Evolutionary conservation across 2,329 filamentous ascomycete genomes (phyloP).

Genomic region (Gaeumannomyces tritici): DNA sequence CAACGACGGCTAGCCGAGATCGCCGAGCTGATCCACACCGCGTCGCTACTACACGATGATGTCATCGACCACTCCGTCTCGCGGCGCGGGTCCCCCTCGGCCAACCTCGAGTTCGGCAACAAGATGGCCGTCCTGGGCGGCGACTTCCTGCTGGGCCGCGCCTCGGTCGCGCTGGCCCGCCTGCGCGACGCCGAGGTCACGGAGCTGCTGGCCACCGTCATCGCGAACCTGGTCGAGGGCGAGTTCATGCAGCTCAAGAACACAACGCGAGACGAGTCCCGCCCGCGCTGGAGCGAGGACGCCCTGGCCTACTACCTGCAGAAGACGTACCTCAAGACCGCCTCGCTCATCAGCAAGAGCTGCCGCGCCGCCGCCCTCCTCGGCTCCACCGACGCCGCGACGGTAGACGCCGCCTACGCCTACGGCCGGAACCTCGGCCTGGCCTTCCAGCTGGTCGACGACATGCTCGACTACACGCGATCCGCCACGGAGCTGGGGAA

Average conservation of each 20-base stretch:
- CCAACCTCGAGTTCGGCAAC: slow-evolving; percentile 93
- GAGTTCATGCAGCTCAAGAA: slow-evolving; percentile 99
- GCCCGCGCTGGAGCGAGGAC: slow-evolving; percentile 79
- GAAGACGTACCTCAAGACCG: slow-evolving; percentile 97
- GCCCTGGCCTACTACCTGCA: slow-evolving; percentile 89
- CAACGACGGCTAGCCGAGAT: slow-evolving; percentile 92
- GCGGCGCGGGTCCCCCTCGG: slow-evolving; percentile 73
- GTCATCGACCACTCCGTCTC: slow-evolving; percentile 90
- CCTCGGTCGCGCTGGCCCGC: slow-evolving; percentile 85
- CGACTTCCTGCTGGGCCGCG: slow-evolving; percentile 89
- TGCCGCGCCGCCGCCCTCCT: slow-evolving; percentile 84
- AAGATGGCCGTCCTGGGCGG: slow-evolving; percentile 98
- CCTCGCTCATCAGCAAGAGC: slow-evolving; percentile 90
- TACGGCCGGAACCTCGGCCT: slow-evolving; percentile 92
- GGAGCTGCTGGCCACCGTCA: slow-evolving; percentile 89
- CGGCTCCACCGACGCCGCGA: slow-evolving; percentile 62
- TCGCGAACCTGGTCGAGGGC: slow-evolving; percentile 94
- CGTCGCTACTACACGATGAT: slow-evolving; percentile 93
- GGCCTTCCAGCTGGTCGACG: slow-evolving; percentile 95
- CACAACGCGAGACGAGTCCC: slow-evolving; percentile 76
- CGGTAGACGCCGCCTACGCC: slow-evolving; percentile 82
- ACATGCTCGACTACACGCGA: slow-evolving; percentile 94
- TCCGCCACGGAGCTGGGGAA: slow-evolving; percentile 82
- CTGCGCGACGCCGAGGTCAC: slow-evolving; percentile 89
- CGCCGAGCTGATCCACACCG: slow-evolving; percentile 93